Base-by-base conservation (phyloP, 768 basidiomycete genomes). In the Russula vinacea region DNA sequence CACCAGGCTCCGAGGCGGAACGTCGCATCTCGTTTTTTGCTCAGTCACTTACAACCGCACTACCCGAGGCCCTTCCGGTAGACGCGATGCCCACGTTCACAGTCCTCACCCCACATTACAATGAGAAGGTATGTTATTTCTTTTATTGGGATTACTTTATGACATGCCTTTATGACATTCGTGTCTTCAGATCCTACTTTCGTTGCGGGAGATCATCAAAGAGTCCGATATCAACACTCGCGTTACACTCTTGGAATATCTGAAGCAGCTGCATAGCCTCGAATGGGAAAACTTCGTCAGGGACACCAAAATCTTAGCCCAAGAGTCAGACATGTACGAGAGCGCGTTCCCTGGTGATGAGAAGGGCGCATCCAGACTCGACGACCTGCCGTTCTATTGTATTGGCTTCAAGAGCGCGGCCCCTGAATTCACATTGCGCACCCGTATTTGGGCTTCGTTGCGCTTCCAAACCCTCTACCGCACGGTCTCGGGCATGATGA, bases 31-130 rank as follows among this genome's bases (percentile, higher is more conserved):
- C 95, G 22, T 99, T 98, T 86, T 98, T 98, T 74, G 94, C 97
- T 32, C 96, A 98, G 76, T 96, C 93, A 5, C 81, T 99, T 70
- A 98, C 97, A 7, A 97, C 94, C n/a, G 81, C 87, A 54, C 86
- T 98, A 56, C 97, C 96, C 22, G 89, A 92, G 69, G 90, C 97
- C 9, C 77, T 98, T 39, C 94, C 95, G 16, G 93, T 99, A 49
- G 95, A 98, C 74, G 92, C 94, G n/a, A 98, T 99, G 97, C 97
- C 97, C 2, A 98, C 96, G 0, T 99, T 99, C 81, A 98, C 97
- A 51, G 95, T 99, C 26, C 79, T 99, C 60, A 97, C 94, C 0
- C 97, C 97, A 16, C 97, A 99, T 76, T 99, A 99, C 75, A 97
- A 90, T 65, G 97, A 99, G 76, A 99, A 99, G 85, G 89, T 89